Evolutionary conservation across 2,329 filamentous ascomycete genomes (phyloP).

Genomic region (Trichoderma afroharzianum): DNA sequence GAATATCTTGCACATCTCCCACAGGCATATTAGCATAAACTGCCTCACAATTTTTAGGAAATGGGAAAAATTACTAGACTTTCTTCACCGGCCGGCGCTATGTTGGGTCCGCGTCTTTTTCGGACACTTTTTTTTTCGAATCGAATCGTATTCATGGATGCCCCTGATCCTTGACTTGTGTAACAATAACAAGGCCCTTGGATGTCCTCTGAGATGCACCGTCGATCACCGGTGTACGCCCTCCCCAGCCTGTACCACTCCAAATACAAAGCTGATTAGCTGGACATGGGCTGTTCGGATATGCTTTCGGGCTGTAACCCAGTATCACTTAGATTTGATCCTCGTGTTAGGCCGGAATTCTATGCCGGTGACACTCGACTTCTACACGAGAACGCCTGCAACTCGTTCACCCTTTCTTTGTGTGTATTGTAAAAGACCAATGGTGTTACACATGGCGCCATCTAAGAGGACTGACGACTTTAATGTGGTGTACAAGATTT

Average conservation of each 20-base stretch:
- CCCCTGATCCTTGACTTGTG: background rate
- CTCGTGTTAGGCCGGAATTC: conserved; percentile 2
- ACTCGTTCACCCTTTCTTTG: background rate
- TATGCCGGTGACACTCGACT: background rate
- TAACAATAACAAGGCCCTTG: background rate
- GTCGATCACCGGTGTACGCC: background rate
- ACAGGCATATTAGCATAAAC: background rate
- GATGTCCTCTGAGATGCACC: background rate
- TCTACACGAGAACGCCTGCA: background rate
- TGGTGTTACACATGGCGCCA: background rate
- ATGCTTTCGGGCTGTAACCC: background rate
- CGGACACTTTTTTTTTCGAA: conserved; percentile 1
- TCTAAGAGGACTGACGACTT: background rate
- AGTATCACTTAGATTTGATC: conserved; percentile 3
- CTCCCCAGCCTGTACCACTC: background rate
- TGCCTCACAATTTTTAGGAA: background rate
- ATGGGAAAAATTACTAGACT: conserved; percentile 1
- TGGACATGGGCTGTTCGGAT: background rate
- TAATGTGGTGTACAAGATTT: background rate
- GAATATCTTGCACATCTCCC: background rate
- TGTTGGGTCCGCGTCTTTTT: background rate
- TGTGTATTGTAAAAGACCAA: background rate
- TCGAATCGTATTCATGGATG: background rate
- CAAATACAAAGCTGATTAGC: background rate
- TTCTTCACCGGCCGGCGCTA: conserved; percentile 9